Percentiles rank a stretch among this genome's conserved stretches.
Conservation (phyloP, 331 rosid genomes). For the Dryas integrifolia region DNA sequence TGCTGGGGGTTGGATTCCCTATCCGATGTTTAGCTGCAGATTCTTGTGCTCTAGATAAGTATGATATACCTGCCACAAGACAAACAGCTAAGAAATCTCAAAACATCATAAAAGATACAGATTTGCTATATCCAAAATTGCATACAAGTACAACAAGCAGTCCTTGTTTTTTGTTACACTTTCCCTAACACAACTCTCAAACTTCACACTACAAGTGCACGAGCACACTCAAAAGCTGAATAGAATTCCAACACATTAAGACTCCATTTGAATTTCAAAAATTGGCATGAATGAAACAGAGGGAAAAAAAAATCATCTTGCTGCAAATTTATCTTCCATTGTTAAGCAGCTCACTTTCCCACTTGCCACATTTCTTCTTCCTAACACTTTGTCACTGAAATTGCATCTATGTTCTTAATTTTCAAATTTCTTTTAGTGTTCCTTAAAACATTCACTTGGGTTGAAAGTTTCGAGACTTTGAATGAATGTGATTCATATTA, state of each 20-base stretch:
- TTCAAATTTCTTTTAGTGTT: not conserved
- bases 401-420: not conserved
- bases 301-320: not conserved
- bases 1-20: conserved; percentile 40
- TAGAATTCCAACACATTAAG: too few species aligned
- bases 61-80: conserved; percentile 65
- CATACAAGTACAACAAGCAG: not conserved
- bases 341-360: not conserved
- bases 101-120: not conserved
- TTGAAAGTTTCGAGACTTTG: not conserved
- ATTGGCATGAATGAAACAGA: not conserved
- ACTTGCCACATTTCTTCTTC: too few species aligned
- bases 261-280: too few species aligned
- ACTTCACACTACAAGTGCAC: too few species aligned
- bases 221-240: too few species aligned
- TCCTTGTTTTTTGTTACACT: too few species aligned
- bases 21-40: conserved; percentile 46
- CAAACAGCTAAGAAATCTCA: conserved; percentile 18
- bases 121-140: not conserved
- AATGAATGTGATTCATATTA: not conserved
- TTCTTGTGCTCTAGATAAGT: conserved; percentile 82
- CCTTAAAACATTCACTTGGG: not conserved
- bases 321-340: not conserved
- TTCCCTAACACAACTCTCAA: too few species aligned
- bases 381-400: too few species aligned